These are phyloP conservation scores for Mikania micrantha DNA, from an alignment of 129 eudicot genomes.

Conservation along the genomic window DNA sequence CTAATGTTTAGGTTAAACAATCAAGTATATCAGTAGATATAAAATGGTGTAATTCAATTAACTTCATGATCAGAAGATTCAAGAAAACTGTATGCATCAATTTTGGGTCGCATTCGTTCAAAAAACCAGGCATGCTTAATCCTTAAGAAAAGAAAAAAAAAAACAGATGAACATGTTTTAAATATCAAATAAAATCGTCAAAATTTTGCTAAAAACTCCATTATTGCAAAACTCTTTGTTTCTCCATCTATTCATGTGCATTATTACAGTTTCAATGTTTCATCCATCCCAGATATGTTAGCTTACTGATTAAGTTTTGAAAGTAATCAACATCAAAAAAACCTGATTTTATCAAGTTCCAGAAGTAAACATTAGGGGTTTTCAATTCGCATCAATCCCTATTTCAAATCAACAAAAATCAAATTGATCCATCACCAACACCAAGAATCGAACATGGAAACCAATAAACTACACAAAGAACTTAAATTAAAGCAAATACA, in stretches of 20 bases:
- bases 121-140: too few species aligned
- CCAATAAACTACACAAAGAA: slow-evolving; percentile 9
- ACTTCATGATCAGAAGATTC: neutral
- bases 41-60: neutral
- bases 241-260: too few species aligned
- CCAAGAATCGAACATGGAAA: neutral
- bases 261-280: too few species aligned
- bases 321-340: neutral
- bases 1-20: too few species aligned
- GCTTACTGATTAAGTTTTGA: neutral
- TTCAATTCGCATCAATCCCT: neutral
- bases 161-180: neutral
- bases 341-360: too few species aligned
- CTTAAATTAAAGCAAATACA: slow-evolving; percentile 2
- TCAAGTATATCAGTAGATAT: too few species aligned
- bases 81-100: neutral
- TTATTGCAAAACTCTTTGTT: too few species aligned
- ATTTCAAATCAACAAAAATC: slow-evolving; percentile 10
- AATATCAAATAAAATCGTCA: neutral
- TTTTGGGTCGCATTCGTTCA: too few species aligned
- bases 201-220: too few species aligned
- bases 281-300: too few species aligned
- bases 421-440: slow-evolving; percentile 7
- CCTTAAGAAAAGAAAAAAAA: too few species aligned
- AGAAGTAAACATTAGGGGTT: neutral